These are phyloP conservation scores for Claviceps sp. DNA, from an alignment of 2,329 filamentous ascomycete species.

Conservation along the genomic window DNA sequence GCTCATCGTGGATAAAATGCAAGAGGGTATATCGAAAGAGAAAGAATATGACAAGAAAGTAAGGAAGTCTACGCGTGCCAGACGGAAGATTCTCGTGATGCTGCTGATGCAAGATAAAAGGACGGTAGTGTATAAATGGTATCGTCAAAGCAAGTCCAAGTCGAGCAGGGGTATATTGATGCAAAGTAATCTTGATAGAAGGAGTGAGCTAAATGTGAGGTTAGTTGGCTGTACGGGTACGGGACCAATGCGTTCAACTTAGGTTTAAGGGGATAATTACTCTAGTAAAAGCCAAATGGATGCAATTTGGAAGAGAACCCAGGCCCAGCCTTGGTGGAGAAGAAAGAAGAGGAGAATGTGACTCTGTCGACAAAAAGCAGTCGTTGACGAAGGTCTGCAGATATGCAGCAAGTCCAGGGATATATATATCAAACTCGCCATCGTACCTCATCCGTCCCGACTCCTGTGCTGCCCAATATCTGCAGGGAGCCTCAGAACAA, in stretches of 20 bases:
- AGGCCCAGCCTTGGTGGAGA: slow-evolving; percentile 23
- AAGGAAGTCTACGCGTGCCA: slow-evolving; percentile 17
- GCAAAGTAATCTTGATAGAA: too few species aligned
- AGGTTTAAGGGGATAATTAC: slow-evolving; percentile 9
- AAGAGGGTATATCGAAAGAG: neutral
- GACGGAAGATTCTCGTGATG: slow-evolving; percentile 14
- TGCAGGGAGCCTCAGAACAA: too few species aligned
- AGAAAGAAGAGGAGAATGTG: slow-evolving; percentile 8
- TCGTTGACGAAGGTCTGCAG: slow-evolving; percentile 6
- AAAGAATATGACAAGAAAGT: slow-evolving; percentile 11
- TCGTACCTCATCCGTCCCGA: too few species aligned
- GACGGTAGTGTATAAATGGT: slow-evolving; percentile 13
- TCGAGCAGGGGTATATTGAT: neutral
- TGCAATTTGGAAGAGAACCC: slow-evolving; percentile 5
- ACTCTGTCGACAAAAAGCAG: slow-evolving; percentile 17
- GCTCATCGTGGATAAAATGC: slow-evolving; percentile 13
- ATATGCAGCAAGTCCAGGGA: too few species aligned
- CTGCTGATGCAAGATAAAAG: slow-evolving; percentile 1
- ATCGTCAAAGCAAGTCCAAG: neutral
- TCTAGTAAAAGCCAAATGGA: neutral
- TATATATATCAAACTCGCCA: too few species aligned
- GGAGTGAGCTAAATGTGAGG: too few species aligned
- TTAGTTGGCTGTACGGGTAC: too few species aligned
- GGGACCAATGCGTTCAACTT: neutral
- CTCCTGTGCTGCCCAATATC: too few species aligned